Evolutionary conservation across 371 early-diverging fungal genomes (phyloP).

Genomic region (Mortierella sp.): DNA sequence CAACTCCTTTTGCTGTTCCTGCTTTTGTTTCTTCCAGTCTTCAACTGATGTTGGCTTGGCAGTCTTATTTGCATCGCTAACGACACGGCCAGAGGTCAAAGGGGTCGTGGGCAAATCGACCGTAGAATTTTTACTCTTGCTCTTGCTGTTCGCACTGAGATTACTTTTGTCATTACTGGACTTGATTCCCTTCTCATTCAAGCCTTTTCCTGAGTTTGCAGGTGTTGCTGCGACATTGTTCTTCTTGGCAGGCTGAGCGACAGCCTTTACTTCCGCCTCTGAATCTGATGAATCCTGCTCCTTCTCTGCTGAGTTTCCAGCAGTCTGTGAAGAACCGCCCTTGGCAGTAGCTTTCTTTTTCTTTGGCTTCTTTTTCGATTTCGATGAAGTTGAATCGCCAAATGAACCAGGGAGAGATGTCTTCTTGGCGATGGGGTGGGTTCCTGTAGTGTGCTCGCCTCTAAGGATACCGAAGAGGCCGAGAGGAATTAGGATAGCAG

Average conservation of each 20-base stretch:
- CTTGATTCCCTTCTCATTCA: constrained; percentile 1
- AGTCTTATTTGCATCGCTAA: constrained; percentile 12
- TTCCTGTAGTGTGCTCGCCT: constrained; percentile 10
- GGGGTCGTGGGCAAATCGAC: neutral
- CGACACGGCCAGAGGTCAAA: neutral
- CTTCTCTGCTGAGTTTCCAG: neutral
- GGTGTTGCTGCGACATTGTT: neutral
- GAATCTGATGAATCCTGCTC: constrained; percentile 34
- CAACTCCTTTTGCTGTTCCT: constrained; percentile 27
- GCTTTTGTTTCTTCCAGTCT: constrained; percentile 36
- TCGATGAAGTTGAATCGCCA: constrained; percentile 13
- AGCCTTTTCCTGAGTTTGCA: neutral
- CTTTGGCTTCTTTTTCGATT: constrained; percentile 51
- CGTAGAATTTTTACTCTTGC: neutral
- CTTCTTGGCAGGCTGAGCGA: constrained; percentile 9
- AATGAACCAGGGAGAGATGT: constrained; percentile 46
- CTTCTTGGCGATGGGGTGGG: constrained; percentile 1
- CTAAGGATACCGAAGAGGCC: constrained; percentile 38
- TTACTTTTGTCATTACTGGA: constrained; percentile 2
- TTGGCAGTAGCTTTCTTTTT: constrained; percentile 28
- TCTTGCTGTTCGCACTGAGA: constrained; percentile 2
- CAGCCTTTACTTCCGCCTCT: constrained; percentile 18
- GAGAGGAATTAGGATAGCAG: constrained; percentile 39
- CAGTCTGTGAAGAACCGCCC: neutral
- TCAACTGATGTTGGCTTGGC: constrained; percentile 33